Evolutionary conservation across 2,329 filamentous ascomycete species (phyloP), one percentile per base, ranked within the genome.

Genomic region (Colletotrichum sp.): DNA sequence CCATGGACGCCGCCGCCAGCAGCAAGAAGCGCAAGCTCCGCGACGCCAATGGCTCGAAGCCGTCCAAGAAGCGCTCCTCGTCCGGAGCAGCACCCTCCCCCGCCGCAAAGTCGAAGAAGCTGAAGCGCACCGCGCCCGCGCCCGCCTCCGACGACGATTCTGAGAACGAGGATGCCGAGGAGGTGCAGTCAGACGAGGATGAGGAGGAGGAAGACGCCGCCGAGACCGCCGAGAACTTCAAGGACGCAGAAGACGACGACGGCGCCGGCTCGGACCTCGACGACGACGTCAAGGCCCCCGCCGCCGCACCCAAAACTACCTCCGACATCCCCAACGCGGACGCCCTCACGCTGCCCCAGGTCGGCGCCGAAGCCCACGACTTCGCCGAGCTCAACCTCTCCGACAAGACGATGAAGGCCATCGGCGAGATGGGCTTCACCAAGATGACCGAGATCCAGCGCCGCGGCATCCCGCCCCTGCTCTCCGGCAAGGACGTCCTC

Each of bases 401-500:
- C 2, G 94, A 96, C 28, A 96, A 95, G 86, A 98, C 96, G 0
- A 94, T 96, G 90, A 92, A 94, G 86, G 96, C 96, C 10, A 96
- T 98, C 80, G 82, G 93, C 74, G 95, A 94, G 78, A 99, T 99
- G 96, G 95, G 95, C 16, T 98, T 99, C 83, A 93, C 94, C 82
- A 96, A 90, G 64, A 98, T 99, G 96, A 99, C 97, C 1, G 95
- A 97, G 84, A 98, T 99, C 79, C 97, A 99, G 85, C 91, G 92
- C 80, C 91, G 94, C 82, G 94, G 94, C 15, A 98, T 99, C 72
- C 96, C 96, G 6, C 96, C 96, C 24, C 89, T 98, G 63, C 89
- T 99, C 76, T 95, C 96, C 57, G 97, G 97, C 78, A 93, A 94
- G 83, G 96, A 99, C 87, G 95, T 99, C 26, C 91, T 99, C 60